Conservation (phyloP, 2,329 filamentous ascomycete species). For the Arthrobotrys sinensis region DNA sequence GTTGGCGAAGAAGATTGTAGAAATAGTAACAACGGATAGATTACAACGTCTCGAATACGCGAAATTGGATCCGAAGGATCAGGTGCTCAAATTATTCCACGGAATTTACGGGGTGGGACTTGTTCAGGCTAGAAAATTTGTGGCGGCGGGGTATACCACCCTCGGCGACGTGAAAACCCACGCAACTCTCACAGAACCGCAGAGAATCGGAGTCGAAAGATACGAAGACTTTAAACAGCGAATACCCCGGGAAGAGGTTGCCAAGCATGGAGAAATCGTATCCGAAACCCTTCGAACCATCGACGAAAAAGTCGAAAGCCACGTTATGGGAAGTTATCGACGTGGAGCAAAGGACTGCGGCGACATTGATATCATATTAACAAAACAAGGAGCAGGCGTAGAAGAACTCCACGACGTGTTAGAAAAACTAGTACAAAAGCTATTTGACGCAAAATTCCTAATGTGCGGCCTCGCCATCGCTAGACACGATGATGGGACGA, state of each 20-base stretch:
- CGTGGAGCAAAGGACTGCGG: constrained; percentile 81
- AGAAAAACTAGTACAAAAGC: constrained; percentile 74
- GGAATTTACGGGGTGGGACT: constrained; percentile 85
- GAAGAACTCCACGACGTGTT: constrained; percentile 72
- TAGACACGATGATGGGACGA: constrained; percentile 68
- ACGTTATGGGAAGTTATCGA: constrained; percentile 87
- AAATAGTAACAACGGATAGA: constrained; percentile 82
- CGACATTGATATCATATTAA: constrained; percentile 87
- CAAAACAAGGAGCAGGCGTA: constrained; percentile 73
- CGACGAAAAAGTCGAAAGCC: constrained; percentile 77
- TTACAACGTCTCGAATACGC: constrained; percentile 81
- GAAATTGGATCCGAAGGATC: constrained; percentile 77
- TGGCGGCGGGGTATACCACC: constrained; percentile 80
- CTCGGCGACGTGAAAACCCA: constrained; percentile 78
- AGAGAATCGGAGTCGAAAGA: constrained; percentile 82
- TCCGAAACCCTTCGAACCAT: constrained; percentile 73
- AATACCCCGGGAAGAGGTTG: constrained; percentile 84
- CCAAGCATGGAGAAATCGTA: constrained; percentile 78
- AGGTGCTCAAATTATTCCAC: constrained; percentile 78
- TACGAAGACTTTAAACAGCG: constrained; percentile 84
- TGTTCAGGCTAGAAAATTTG: constrained; percentile 80
- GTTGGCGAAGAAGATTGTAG: constrained; percentile 87
- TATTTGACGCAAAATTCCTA: constrained; percentile 78
- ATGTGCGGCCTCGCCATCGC: constrained; percentile 73
- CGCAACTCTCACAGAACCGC: constrained; percentile 77